phyloP scores from a whole-genome alignment of 1,284 basidiomycete genomes.

The Malassezia furfur region DNA sequence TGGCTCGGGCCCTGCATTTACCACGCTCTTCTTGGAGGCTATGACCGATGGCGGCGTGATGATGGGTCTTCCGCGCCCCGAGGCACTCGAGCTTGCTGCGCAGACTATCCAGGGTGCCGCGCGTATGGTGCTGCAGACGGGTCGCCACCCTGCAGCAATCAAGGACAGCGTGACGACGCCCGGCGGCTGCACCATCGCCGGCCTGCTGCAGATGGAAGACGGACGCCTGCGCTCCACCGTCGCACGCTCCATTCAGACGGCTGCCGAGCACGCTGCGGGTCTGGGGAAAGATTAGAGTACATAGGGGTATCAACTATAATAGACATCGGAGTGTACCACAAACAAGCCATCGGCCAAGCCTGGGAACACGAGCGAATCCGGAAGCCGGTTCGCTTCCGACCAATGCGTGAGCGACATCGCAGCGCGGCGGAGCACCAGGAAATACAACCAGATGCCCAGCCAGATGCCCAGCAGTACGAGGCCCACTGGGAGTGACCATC shows the following conservation, averaged over 20 bases:
- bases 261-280: constrained; percentile 41
- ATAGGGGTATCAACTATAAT: not conserved
- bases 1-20: constrained; percentile 92
- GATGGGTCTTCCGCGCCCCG: constrained; percentile 93
- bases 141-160: constrained; percentile 84
- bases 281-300: constrained; percentile 31
- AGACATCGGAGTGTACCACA: not conserved
- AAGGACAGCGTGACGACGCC: constrained; percentile 98
- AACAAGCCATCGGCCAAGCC: not conserved
- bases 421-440: not conserved
- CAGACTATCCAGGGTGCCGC: constrained; percentile 98
- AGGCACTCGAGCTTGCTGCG: constrained; percentile 86
- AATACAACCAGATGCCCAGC: constrained; percentile 12
- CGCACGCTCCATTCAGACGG: constrained; percentile 77
- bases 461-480: constrained; percentile 8
- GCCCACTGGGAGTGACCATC: not conserved
- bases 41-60: constrained; percentile 99
- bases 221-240: constrained; percentile 87
- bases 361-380: not conserved
- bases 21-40: constrained; percentile 90
- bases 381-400: constrained; percentile 6
- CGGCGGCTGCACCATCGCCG: constrained; percentile 96
- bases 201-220: constrained; percentile 86
- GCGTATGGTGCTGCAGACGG: constrained; percentile 81
- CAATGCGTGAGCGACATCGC: not conserved